Base-by-base conservation (phyloP, 192 early-diverging fungal species). In the Podochytrium sp. region DNA sequence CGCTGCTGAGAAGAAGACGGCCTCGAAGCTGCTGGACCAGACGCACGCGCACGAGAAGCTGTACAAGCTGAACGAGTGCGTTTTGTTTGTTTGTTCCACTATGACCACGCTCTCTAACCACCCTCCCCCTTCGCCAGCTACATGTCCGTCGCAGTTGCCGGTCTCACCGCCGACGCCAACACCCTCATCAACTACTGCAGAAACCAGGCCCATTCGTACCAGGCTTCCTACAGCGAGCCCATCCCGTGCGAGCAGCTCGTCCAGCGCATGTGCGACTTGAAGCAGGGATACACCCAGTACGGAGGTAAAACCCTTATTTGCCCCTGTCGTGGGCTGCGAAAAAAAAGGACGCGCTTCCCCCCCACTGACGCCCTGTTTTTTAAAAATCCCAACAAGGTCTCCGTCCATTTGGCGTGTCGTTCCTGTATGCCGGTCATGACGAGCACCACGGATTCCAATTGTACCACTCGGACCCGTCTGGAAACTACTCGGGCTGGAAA, bases 401-500 rank as follows among this genome's bases (percentile, higher is more conserved):
- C 56, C 96, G 98, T 81, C 98, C 98, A 18, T 99, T 94, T 77
- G 98, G 98, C 49, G 98, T 98, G 16, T 98, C 96, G 27, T 98
- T 99, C 79, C 85, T 99, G 65, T 98, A 94, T 75, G 98, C 94
- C 29, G 96, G 98, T 33, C 94, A 92, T 82, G 98, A 98, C 78
- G 79, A 91, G 32, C 87, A 92, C 50, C 81, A 85, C 76, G 96
- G 96, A 16, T 97, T 98, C 87, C 98, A 98, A 81, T 89, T 99
- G 37, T 98, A 98, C 79, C 94, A 95, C 80, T 96, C 95, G 23
- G 98, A 99, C 83, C 98, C 98, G 0, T 95, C 95, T 2, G 98
- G 98, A 60, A 99, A 99, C 86, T 99, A 98, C 82, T 90, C 92
- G 77, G 97, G 96, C 59, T 99, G 98, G 98, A 98, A 97, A 80